A percentile compares a stretch with the other conserved stretches of the same genome.
These are phyloP conservation scores for Rhexocercosporidium sp. DNA, from an alignment of 2,329 filamentous ascomycete species.

Conservation along the genomic window DNA sequence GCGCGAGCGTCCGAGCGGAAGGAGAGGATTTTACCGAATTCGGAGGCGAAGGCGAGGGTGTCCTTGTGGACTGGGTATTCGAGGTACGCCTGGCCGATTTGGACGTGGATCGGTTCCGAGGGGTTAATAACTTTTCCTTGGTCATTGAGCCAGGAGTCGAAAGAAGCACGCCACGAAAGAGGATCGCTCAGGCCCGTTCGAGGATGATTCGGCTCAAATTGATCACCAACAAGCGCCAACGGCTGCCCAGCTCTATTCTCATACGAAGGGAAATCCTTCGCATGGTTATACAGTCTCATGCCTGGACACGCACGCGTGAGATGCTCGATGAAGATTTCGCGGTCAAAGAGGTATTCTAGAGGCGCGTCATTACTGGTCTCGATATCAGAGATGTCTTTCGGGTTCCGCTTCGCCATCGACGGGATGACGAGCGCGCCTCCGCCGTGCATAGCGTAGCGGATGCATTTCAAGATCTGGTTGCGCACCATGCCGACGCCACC, in stretches of 20 bases:
- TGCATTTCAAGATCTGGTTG: slow-evolving; percentile 40
- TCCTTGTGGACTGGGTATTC: slow-evolving; percentile 45
- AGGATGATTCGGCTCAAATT: slow-evolving; percentile 30
- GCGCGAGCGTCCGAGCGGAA: neutral
- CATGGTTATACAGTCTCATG: slow-evolving; percentile 28
- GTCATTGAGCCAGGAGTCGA: slow-evolving; percentile 32
- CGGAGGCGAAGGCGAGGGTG: slow-evolving; percentile 39
- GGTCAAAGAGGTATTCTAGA: slow-evolving; percentile 38
- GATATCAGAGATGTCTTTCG: slow-evolving; percentile 29
- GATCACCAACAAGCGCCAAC: slow-evolving; percentile 6
- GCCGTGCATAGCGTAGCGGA: slow-evolving; percentile 38
- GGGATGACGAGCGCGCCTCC: slow-evolving; percentile 33
- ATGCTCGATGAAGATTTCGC: slow-evolving; percentile 31
- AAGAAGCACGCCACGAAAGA: slow-evolving; percentile 30
- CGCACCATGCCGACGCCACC: slow-evolving; percentile 40
- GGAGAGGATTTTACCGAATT: slow-evolving; percentile 47
- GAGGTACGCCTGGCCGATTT: slow-evolving; percentile 42
- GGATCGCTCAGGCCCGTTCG: slow-evolving; percentile 32
- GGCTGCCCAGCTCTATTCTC: neutral
- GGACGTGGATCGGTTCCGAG: neutral
- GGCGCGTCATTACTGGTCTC: slow-evolving; percentile 14
- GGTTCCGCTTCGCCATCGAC: slow-evolving; percentile 29
- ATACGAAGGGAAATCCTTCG: slow-evolving; percentile 7
- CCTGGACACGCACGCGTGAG: slow-evolving; percentile 36
- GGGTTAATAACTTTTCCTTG: slow-evolving; percentile 3